These are phyloP conservation scores for Grammothele lineata DNA, from an alignment of 768 basidiomycete genomes.

Conservation along the genomic window DNA sequence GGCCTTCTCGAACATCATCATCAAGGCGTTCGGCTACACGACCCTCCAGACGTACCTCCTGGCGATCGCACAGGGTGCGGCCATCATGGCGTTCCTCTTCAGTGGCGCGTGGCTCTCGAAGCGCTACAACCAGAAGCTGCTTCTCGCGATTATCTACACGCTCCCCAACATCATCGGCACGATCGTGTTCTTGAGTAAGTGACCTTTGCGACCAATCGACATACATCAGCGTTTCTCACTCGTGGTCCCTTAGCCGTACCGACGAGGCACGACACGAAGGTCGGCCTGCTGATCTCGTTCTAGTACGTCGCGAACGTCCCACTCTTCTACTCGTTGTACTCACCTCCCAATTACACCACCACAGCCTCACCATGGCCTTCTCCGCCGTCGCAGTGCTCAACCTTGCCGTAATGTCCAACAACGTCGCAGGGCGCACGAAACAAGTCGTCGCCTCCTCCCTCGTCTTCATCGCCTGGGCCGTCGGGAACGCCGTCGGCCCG, in stretches of 20 bases:
- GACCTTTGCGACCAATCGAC: no score
- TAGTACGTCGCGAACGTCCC: slow-evolving; percentile 31
- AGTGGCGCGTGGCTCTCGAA: slow-evolving; percentile 39
- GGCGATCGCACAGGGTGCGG: slow-evolving; percentile 23
- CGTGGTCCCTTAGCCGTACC: slow-evolving; percentile 24
- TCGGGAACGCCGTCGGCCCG: slow-evolving; percentile 45
- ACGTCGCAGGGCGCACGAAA: slow-evolving; percentile 47
- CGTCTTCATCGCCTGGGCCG: slow-evolving; percentile 50
- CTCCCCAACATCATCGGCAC: slow-evolving; percentile 47
- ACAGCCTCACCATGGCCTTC: slow-evolving; percentile 42
- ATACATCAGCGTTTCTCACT: no score
- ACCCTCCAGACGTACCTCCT: slow-evolving; percentile 43
- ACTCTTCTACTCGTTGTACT: slow-evolving; percentile 7
- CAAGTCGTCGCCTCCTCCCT: slow-evolving; percentile 43
- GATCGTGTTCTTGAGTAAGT: slow-evolving; percentile 37
- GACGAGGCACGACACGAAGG: slow-evolving; percentile 37
- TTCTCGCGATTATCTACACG: slow-evolving; percentile 42
- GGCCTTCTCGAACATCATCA: slow-evolving; percentile 50
- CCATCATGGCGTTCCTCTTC: slow-evolving; percentile 43
- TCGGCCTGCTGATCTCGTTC: slow-evolving; percentile 46
- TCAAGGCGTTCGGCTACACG: slow-evolving; percentile 46
- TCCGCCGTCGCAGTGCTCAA: slow-evolving; percentile 45
- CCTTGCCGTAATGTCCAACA: slow-evolving; percentile 43
- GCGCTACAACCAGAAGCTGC: slow-evolving; percentile 40
- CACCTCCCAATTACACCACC: neutral